Evolutionary conservation across 352 stramenopile species (phyloP).

Genomic region (Plasmopara halstedii): DNA sequence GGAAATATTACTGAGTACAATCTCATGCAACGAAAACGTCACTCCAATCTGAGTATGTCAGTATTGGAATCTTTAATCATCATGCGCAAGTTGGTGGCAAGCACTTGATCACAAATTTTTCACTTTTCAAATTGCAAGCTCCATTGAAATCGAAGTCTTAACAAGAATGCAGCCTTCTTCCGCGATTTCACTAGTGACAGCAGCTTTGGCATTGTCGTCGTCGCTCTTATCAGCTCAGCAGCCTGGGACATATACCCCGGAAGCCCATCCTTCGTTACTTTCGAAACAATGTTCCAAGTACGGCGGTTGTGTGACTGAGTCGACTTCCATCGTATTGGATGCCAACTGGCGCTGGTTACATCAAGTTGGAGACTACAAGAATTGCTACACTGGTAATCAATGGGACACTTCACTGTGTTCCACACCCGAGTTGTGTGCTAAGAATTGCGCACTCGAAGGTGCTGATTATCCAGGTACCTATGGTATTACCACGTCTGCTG

Average conservation of each 20-base stretch:
- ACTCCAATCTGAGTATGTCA: background rate
- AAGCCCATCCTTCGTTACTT: slow-evolving; percentile 44
- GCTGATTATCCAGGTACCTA: slow-evolving; percentile 58
- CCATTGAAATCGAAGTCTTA: background rate
- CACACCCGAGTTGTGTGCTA: slow-evolving; percentile 33
- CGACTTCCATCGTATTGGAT: slow-evolving; percentile 59
- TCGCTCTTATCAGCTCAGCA: slow-evolving; percentile 29
- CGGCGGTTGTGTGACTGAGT: slow-evolving; percentile 30
- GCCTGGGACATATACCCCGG: slow-evolving; percentile 30
- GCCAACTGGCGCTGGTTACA: slow-evolving; percentile 71
- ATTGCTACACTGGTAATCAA: slow-evolving; percentile 56
- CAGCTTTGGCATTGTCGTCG: slow-evolving; percentile 11
- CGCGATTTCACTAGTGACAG: slow-evolving; percentile 5
- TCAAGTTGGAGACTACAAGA: slow-evolving; percentile 50
- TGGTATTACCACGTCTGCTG: slow-evolving; percentile 41
- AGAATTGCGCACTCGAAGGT: slow-evolving; percentile 59
- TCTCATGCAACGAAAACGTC: background rate
- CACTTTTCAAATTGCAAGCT: slow-evolving; percentile 23
- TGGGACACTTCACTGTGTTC: slow-evolving; percentile 51
- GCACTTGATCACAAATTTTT: no score
- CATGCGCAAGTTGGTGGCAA: no score
- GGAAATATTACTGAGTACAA: no score
- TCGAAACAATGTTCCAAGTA: slow-evolving; percentile 37
- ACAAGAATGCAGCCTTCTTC: slow-evolving; percentile 16
- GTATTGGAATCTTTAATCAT: no score